Base-by-base conservation (phyloP, 2,329 filamentous ascomycete species). In the Hymenoscyphus repandus region DNA sequence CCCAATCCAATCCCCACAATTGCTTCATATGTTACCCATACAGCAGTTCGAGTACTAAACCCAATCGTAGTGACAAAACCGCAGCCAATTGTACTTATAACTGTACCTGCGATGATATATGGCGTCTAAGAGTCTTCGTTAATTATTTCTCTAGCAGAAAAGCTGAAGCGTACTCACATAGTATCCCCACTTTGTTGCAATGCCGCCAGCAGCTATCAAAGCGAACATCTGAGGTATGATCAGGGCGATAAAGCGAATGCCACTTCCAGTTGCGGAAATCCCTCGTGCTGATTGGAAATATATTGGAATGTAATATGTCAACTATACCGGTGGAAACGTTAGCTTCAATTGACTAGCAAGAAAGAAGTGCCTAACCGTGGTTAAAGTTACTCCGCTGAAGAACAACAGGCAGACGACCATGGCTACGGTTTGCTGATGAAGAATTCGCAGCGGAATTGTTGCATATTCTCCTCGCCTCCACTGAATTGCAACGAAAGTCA, bases 381-480 rank as follows among this genome's bases (percentile, higher is more conserved):
- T n/a, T n/a, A n/a, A n/a, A n/a, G n/a, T n/a, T n/a, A n/a, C n/a
- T n/a, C n/a, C n/a, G n/a, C n/a, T n/a, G n/a, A n/a, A n/a, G n/a
- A n/a, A n/a, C n/a, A n/a, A n/a, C n/a, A n/a, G n/a, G n/a, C n/a
- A n/a, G n/a, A n/a, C n/a, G n/a, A n/a, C n/a, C n/a, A n/a, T n/a
- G n/a, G n/a, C n/a, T n/a, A 45, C 30, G 6, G 42, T 46, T 44
- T 37, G 45, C 15, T 48, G 18, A 9, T 31, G 6, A 10, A 70
- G 38, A 54, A 71, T 62, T 11, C 66, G 65, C 6, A 63, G 63
- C 10, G 70, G 68, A 9, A 71, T 58, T 2, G 66, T 71, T 4
- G 47, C 51, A 15, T 50, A 17, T 31, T 50, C 47, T 13, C 36
- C 48, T 18, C 17, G 36, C 18, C 37, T 49, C 33, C 31, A 40